These are phyloP conservation scores for Pseudozyma hubeiensis DNA, from an alignment of 1,284 basidiomycete species.

Conservation along the genomic window DNA sequence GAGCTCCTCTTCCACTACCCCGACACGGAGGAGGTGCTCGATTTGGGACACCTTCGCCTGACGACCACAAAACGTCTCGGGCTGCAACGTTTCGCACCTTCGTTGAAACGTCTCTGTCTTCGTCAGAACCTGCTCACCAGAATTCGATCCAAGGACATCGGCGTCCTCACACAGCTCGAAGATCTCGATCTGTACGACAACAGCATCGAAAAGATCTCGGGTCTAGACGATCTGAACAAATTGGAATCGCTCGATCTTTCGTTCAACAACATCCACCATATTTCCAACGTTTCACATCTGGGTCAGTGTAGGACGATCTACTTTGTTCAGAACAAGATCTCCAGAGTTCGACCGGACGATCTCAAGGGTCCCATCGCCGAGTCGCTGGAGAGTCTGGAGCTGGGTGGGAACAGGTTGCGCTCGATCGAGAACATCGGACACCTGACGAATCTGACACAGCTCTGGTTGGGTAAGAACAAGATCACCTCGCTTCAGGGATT, in stretches of 20 bases:
- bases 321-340: constrained; percentile 96
- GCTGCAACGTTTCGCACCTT: constrained; percentile 77
- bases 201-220: constrained; percentile 73
- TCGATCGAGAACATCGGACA: constrained; percentile 89
- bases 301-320: constrained; percentile 79
- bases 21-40: constrained; percentile 72
- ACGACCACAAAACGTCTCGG: constrained; percentile 73
- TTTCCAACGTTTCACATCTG: constrained; percentile 73
- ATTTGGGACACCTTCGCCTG: constrained; percentile 86
- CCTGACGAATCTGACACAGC: constrained; percentile 84
- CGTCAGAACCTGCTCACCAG: constrained; percentile 86
- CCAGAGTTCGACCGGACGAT: constrained; percentile 75
- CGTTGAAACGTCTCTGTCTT: constrained; percentile 83
- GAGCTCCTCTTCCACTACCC: constrained; percentile 53
- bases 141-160: constrained; percentile 72
- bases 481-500: constrained; percentile 57
- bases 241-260: constrained; percentile 90
- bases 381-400: constrained; percentile 84
- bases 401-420: constrained; percentile 90
- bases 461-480: constrained; percentile 88
- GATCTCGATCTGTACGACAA: constrained; percentile 98
- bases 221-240: constrained; percentile 71
- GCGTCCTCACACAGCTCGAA: constrained; percentile 77
- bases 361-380: constrained; percentile 74
- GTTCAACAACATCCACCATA: constrained; percentile 82